Evolutionary conservation across 2,329 filamentous ascomycete genomes (phyloP), one percentile per base, ranked within the genome.

Genomic region (Amauroascus verrucosus): DNA sequence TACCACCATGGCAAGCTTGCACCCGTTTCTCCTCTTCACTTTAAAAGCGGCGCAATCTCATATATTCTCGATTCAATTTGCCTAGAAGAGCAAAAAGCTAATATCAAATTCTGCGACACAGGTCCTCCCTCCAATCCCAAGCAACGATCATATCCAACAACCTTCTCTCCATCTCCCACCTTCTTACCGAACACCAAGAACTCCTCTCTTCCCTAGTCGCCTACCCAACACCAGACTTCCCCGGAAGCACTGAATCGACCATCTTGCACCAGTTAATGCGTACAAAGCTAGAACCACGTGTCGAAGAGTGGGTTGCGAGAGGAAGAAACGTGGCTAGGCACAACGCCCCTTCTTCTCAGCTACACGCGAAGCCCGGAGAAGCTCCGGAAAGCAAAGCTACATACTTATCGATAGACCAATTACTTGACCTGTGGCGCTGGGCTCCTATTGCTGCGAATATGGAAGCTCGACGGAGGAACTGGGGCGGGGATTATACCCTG

Each of bases 261-360:
- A 75, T 87, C 3, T 76, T 91, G 1, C 75, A 79, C 24, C 80
- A 84, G 61, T 75, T 95, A 1, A 74, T 94, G 30, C 83, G 88
- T 37, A 94, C 93, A 70, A 93, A 93, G 66, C 77, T 89, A 47
- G 88, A 93, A 60, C 86, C 87, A 0, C 77, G 80, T 22, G 82
- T 89, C 16, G 86, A 90, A 64, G 81, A 83, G 54, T 83, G 84
- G 71, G 82, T 91, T 24, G 78, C 81, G 20, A 73, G 81, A 49
- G 84, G 82, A 1, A 77, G 79, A 54, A 72, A 72, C 26, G 73
- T 74, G 43, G 61, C 58, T 33, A 58, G 46, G 48, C 54, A 60
- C 9, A 51, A 54, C 20, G 40, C 30, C 20, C 37, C 45, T 37
- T 50, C 45, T 3, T 46, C 45, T 35, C 45, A 48, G 18, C 3